Evolutionary conservation across 2,329 filamentous ascomycete species (phyloP).

Genomic region (Coleophoma crateriformis): DNA sequence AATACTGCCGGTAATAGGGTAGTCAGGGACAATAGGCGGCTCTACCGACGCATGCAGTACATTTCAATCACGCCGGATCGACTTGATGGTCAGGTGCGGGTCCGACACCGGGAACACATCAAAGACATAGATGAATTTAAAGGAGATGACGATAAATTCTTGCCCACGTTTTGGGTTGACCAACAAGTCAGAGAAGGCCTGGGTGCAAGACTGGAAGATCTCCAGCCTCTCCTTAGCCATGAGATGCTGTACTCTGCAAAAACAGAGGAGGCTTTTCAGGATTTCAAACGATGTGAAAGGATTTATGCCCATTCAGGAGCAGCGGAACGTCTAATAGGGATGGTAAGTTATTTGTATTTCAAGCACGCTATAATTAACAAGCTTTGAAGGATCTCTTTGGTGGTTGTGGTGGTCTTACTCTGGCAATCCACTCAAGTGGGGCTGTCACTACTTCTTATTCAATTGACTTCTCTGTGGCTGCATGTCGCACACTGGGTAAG

Average conservation of each 20-base stretch:
- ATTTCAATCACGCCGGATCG: not conserved
- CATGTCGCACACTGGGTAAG: not conserved
- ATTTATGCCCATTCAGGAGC: not conserved
- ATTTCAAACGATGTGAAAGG: not conserved
- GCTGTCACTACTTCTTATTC: not conserved
- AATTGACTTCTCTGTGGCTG: not conserved
- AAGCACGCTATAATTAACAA: not conserved
- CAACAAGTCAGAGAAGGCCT: constrained; percentile 1
- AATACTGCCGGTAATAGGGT: not conserved
- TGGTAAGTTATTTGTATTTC: not conserved
- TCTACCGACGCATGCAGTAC: constrained; percentile 2
- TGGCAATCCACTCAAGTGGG: not conserved
- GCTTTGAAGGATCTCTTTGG: not conserved
- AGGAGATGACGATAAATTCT: constrained; percentile 6
- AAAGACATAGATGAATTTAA: constrained; percentile 11
- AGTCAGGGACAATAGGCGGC: constrained; percentile 8
- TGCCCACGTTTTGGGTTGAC: constrained; percentile 10
- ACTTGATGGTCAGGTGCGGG: constrained; percentile 13
- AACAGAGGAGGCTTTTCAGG: not conserved
- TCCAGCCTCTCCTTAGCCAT: not conserved
- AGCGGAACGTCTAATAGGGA: not conserved
- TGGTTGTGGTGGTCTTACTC: not conserved
- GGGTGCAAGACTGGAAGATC: not conserved
- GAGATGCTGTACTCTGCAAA: not conserved
- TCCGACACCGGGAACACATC: constrained; percentile 8